Base-by-base conservation (phyloP, 257 asterid genomes). In the Schizonepeta tenuifolia region DNA sequence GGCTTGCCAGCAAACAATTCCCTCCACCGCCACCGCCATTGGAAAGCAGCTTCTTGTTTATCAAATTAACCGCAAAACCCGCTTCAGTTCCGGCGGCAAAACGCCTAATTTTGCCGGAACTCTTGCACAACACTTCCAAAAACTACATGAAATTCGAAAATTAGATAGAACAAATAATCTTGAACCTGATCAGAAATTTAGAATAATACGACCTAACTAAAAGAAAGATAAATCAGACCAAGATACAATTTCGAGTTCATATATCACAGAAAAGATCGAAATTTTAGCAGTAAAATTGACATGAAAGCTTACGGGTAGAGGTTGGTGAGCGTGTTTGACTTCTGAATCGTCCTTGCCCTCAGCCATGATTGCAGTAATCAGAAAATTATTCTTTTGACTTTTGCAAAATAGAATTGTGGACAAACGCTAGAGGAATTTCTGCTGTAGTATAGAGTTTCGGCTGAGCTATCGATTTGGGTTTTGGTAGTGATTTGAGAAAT, bases 11-110 rank as follows among this genome's bases (percentile, higher is more conserved):
- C 67, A 77, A 73, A 67, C 72, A 35, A 67, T 65, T 75, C 56
- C 18, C 62, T 62, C 31, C 78, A 36, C 67, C 83, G 56, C 71
- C 83, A 20, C 53, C 55, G 24, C 12, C 56, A 18, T 43, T 61
- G 60, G 21, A 71, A 28, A 80, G 46, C 59, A 83, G 22, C 71
- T 80, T 88, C 83, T 75, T 82, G 75, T 90, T 90, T 7, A 90
- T 90, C 86, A 93, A 82, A 76, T 73, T 74, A 80, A 85, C 81
- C 1, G 97, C 95, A 69, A 88, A 90, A 47, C 87, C 88, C 4
- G 93, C 93, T 77, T 90, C 89, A 8, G 96, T 88, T 53, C 97
- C 96, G 17, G 76, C 70, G 1, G 98, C 87, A 76, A 93, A 93
- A 66, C 98, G 93, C 89, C 91, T 85, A 72, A 78, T 78, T 74